Evolutionary conservation across 495 filamentous ascomycete genomes (phyloP).

Genomic region (Podospora bellae-mahoneyi): DNA sequence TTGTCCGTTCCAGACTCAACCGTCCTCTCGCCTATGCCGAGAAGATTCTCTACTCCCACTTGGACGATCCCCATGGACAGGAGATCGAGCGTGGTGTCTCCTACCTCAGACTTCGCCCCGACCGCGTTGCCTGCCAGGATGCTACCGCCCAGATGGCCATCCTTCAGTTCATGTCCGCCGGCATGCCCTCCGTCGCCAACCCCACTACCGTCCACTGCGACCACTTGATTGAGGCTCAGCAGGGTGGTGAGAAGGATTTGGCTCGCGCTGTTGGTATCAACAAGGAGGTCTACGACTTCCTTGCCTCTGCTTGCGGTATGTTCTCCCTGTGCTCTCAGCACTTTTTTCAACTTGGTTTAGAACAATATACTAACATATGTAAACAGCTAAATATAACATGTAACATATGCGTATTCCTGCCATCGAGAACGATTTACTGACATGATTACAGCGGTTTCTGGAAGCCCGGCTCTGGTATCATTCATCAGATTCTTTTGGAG

Average conservation of each 20-base stretch:
- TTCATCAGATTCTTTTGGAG: slow-evolving; percentile 97
- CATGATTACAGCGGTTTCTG: slow-evolving; percentile 68
- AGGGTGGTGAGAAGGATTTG: slow-evolving; percentile 93
- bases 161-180: slow-evolving; percentile 98
- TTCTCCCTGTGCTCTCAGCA: too few species aligned
- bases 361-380: too few species aligned
- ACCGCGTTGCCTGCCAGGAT: slow-evolving; percentile 99
- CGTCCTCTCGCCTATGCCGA: slow-evolving; percentile 92
- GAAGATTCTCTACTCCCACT: slow-evolving; percentile 98
- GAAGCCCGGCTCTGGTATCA: slow-evolving; percentile 97
- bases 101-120: slow-evolving; percentile 93
- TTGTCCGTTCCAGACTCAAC: slow-evolving; percentile 85
- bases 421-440: too few species aligned
- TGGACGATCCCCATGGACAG: slow-evolving; percentile 94
- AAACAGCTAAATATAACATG: slow-evolving; percentile 85
- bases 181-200: slow-evolving; percentile 90
- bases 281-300: slow-evolving; percentile 99
- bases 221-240: slow-evolving; percentile 97
- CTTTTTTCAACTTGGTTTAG: too few species aligned
- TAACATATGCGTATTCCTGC: too few species aligned
- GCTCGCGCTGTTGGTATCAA: slow-evolving; percentile 88
- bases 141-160: slow-evolving; percentile 99
- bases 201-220: slow-evolving; percentile 98
- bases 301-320: slow-evolving; percentile 74
- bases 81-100: slow-evolving; percentile 93